Base-by-base conservation (phyloP, 495 filamentous ascomycete species). In the Annulohypoxylon moriforme region DNA sequence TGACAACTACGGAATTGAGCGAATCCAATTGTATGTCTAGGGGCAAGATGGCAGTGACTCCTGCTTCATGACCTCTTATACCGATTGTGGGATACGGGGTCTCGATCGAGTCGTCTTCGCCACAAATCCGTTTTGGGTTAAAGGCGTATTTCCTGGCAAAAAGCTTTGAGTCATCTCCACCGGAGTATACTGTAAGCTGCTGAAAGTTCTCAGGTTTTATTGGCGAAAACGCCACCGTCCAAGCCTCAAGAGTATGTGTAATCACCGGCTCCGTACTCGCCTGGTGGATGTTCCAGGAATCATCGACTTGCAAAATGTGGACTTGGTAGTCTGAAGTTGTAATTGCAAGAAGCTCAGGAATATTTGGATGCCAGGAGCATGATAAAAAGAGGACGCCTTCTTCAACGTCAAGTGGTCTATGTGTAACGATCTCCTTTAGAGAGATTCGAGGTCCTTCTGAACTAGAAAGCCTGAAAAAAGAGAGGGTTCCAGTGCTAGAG, bases 11-110 rank as follows among this genome's bases (percentile, higher is more conserved):
- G 18, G 85, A 84, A 0, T 81, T 79, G 16, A 76, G 80, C 18
- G 80, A 80, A 0, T 73, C 36, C 25, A 71, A 57, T 3, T 78
- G 53, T 8, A 86, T 55, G 1, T 82, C 76, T 9, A 94, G 72
- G 0, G 93, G 91, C 31, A 98, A 76, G 62, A 99, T 95, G 1
- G 93, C 89, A 0, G 95, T 98, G 1, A 99, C 93, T 3, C 96
- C 96, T 11, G 94, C 93, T 14, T 84, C 85, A 72, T 98, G 95
- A 29, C 85, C 83, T 60, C 79, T 87, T 58, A 88, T 33, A 47
- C 64, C 61, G 33, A 79, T 33, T 22, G 68, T 68, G 25, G 83
- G 60, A 76, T 81, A 42, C 77, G 70, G 20, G 67, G 73, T 36
- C 72, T 82, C 59, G 76, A 86, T 77, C 4, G 73, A 78, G 44